phyloP scores from a whole-genome alignment of 2,329 filamentous ascomycete species.

The Fusarium nurragi region DNA sequence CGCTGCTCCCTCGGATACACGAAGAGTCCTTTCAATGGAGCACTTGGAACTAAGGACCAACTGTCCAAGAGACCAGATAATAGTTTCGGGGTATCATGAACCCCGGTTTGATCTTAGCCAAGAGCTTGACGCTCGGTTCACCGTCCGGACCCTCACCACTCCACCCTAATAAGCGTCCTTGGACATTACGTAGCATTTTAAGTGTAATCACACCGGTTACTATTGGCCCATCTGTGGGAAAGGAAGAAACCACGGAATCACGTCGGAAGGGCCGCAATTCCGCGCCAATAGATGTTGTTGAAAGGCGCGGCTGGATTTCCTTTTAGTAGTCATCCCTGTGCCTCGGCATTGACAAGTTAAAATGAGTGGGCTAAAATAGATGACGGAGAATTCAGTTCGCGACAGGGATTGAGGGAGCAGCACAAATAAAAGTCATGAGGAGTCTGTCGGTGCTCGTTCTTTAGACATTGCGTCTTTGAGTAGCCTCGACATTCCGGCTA shows the following conservation, averaged over 20 bases:
- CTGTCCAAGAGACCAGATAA: background rate
- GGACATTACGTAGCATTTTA: constrained; percentile 19
- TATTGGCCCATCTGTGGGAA: constrained; percentile 5
- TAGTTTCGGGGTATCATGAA: background rate
- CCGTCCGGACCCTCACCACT: background rate
- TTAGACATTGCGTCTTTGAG: background rate
- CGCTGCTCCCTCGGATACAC: too few relatives aligned
- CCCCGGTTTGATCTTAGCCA: too few relatives aligned
- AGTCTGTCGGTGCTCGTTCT: background rate
- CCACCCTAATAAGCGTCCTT: constrained; percentile 6
- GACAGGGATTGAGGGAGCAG: background rate
- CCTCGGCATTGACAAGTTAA: constrained; percentile 23
- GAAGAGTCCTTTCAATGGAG: too few relatives aligned
- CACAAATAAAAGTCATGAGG: background rate
- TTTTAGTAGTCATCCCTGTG: constrained; percentile 22
- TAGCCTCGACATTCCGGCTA: background rate
- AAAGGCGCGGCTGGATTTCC: background rate
- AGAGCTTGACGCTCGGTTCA: background rate
- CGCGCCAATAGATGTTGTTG: constrained; percentile 15
- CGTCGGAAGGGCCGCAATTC: background rate
- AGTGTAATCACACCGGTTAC: constrained; percentile 5
- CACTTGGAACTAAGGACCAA: too few relatives aligned
- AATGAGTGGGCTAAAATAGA: constrained; percentile 2
- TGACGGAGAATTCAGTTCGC: background rate
- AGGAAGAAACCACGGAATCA: background rate